Evolutionary conservation across 2,329 filamentous ascomycete species (phyloP), one percentile per base, ranked within the genome.

Genomic region (Diaporthe australafricana): DNA sequence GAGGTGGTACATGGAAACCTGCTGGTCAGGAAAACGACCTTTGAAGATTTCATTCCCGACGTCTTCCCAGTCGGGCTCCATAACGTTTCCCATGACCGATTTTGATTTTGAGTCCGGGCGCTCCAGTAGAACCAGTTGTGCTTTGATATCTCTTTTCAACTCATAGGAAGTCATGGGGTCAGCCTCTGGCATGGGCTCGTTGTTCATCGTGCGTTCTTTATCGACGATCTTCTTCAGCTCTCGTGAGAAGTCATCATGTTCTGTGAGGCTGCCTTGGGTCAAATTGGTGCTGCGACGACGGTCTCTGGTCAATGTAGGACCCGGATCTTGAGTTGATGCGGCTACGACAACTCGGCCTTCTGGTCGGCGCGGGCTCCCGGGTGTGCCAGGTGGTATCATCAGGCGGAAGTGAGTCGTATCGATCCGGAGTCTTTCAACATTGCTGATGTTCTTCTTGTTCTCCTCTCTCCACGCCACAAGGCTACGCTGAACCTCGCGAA

Each of bases 1-100:
- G 16, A 68, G 53, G 27, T 71, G 40, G 9, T 57, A 40, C 25
- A 71, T 40, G 4, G 69, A 71, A 17, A 71, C 12, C 62, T 71
- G 69, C 11, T 71, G 69, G n/a, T 71, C 69, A 7, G 69, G 69
- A n/a, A 71, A 71, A 2, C 48, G 22, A 20, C 69, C 69, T 35
- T 71, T 71, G 32, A 57, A 68, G 5, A 60, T 71, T 42, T 71
- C 53, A 7, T 68, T 30, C 35, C 65, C 40, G 11, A 71, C 52
- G 1, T 57, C 40, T 40, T 71, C 32, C 60, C 62, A 55, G 16
- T 17, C 32, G 14, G 70, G 63, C 30, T 62, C 55, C 70, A 68
- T 67, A 1, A 71, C 60, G 12, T 65, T 53, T 14, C 50, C 40
- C 60, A 50, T 56, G 17, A 42, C 22, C 5, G 60, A 57, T 14